phyloP scores from a whole-genome alignment of 2,329 filamentous ascomycete species.

The Exophiala lecanii-corni region DNA sequence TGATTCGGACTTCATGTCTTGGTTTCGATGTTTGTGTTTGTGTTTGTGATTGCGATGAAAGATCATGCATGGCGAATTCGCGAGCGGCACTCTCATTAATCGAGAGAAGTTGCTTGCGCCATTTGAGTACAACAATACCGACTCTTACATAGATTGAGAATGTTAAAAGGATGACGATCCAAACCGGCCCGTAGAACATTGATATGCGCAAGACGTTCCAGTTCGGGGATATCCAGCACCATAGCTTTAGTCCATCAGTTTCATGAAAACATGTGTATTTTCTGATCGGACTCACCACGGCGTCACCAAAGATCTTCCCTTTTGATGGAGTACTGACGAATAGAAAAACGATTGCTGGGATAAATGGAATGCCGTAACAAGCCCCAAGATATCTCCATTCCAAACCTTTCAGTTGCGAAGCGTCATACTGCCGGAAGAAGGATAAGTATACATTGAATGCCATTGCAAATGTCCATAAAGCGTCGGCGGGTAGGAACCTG shows the following conservation, averaged over 20 bases:
- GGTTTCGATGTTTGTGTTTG: constrained; percentile 1
- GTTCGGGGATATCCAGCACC: constrained; percentile 69
- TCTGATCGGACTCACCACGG: constrained; percentile 49
- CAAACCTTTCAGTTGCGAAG: constrained; percentile 58
- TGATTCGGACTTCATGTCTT: constrained; percentile 18
- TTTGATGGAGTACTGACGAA: constrained; percentile 53
- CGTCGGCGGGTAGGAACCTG: constrained; percentile 74
- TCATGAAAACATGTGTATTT: background rate
- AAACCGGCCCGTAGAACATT: constrained; percentile 60
- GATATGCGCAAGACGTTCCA: constrained; percentile 71
- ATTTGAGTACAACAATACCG: constrained; percentile 42
- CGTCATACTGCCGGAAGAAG: constrained; percentile 70
- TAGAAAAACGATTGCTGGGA: constrained; percentile 64
- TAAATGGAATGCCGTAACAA: constrained; percentile 69
- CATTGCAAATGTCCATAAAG: constrained; percentile 76
- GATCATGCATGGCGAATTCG: constrained; percentile 11
- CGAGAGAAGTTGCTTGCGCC: constrained; percentile 55
- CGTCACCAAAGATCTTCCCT: constrained; percentile 67
- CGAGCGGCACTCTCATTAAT: constrained; percentile 6
- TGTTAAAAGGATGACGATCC: constrained; percentile 38
- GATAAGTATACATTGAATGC: constrained; percentile 78
- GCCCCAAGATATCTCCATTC: constrained; percentile 65
- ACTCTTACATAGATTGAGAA: constrained; percentile 39
- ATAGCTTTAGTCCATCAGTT: constrained; percentile 46
- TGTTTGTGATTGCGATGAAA: background rate